A percentile compares a stretch with the other conserved stretches of the same genome.
Conservation (phyloP, 139 green algal species). For the Marvania coccoides region DNA sequence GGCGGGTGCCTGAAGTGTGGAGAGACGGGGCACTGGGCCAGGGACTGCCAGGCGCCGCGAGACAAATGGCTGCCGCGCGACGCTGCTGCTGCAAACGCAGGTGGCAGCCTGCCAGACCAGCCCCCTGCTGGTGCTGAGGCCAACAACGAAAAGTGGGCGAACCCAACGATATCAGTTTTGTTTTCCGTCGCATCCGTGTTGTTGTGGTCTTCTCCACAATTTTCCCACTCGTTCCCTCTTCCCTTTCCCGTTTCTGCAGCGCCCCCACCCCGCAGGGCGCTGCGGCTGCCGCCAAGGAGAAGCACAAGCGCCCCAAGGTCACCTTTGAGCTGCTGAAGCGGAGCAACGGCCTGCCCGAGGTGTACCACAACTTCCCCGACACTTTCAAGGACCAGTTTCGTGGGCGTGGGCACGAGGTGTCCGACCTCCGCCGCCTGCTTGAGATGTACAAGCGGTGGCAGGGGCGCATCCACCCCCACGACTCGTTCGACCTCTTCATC, state of each 20-base stretch:
- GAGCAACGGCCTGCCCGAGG: constrained; percentile 20
- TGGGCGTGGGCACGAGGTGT: constrained; percentile 31
- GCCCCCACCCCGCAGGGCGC: neutral
- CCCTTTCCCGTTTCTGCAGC: neutral
- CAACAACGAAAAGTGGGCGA: constrained; percentile 4
- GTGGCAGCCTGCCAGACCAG: neutral
- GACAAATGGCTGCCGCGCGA: constrained; percentile 8
- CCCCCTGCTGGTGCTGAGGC: neutral
- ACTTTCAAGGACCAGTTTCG: constrained; percentile 11
- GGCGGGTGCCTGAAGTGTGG: constrained; percentile 41
- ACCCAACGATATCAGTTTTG: neutral
- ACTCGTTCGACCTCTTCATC: constrained; percentile 37
- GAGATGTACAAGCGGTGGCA: constrained; percentile 52
- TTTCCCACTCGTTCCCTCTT: neutral
- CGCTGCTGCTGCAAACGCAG: neutral
- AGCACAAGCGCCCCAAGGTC: constrained; percentile 36
- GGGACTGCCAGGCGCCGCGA: constrained; percentile 32
- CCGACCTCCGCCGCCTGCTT: constrained; percentile 38
- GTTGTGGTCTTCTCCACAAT: neutral
- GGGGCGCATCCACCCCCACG: constrained; percentile 27
- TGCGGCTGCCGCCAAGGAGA: constrained; percentile 5
- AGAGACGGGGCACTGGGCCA: constrained; percentile 35
- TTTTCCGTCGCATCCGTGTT: neutral
- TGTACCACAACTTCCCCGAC: constrained; percentile 27
- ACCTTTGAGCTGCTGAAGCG: constrained; percentile 32